Evolutionary conservation across 23 red algal genomes (phyloP).

Genomic region (Chondrus crispus): DNA sequence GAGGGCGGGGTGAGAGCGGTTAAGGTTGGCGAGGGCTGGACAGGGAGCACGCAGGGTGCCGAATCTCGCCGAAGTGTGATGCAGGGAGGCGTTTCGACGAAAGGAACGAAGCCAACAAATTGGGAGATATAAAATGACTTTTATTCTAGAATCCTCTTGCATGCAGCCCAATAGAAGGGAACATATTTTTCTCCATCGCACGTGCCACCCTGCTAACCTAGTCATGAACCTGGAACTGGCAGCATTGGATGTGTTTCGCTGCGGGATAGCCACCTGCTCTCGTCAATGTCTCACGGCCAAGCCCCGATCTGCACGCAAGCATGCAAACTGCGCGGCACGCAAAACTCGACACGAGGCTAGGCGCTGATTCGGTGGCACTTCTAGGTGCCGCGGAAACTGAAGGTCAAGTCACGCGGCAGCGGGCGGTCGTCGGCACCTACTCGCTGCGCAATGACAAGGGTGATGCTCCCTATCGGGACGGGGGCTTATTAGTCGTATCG

Average conservation of each 20-base stretch:
- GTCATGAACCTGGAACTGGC: no score
- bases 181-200: no score
- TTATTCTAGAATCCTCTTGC: no score
- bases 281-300: neutral
- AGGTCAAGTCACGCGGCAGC: neutral
- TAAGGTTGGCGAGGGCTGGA: no score
- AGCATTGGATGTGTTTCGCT: neutral
- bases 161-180: no score
- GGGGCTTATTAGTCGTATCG: neutral
- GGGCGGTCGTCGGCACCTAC: conserved; percentile 26
- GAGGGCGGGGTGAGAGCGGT: no score
- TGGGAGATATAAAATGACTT: no score
- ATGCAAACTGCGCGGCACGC: neutral
- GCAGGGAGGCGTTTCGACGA: no score
- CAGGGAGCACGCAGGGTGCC: no score
- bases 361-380: conserved; percentile 36
- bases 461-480: neutral
- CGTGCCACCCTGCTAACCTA: no score
- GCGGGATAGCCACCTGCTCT: neutral
- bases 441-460: neutral
- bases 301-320: neutral
- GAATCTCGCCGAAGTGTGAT: no score
- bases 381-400: neutral
- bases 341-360: neutral
- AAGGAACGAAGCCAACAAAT: no score